These are phyloP conservation scores for Meyerozyma smithsonii DNA, from an alignment of 1,139 yeast genomes.

Conservation along the genomic window DNA sequence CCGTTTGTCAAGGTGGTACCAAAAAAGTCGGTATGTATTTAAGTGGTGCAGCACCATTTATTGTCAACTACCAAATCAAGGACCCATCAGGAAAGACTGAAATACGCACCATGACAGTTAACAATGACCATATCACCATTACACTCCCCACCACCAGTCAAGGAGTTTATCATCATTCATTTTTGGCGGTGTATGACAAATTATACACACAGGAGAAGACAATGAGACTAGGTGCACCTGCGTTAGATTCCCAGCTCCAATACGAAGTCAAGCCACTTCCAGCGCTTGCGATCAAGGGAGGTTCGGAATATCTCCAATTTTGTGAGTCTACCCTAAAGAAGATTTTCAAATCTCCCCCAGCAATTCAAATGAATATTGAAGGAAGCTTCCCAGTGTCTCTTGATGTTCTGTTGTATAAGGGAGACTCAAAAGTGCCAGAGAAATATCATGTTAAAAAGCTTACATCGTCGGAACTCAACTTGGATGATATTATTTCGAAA, in stretches of 20 bases:
- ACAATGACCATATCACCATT: constrained; percentile 20
- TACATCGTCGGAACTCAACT: constrained; percentile 10
- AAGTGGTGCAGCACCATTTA: constrained; percentile 69
- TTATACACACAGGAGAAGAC: constrained; percentile 50
- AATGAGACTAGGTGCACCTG: constrained; percentile 17
- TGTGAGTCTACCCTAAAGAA: constrained; percentile 50
- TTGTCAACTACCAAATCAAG: constrained; percentile 59
- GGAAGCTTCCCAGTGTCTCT: constrained; percentile 68
- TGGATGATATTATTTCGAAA: constrained; percentile 14
- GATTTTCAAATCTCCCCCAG: constrained; percentile 27
- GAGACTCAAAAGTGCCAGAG: constrained; percentile 28
- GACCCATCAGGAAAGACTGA: constrained; percentile 54
- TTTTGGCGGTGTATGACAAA: constrained; percentile 63
- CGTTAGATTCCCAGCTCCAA: constrained; percentile 9
- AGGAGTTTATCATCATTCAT: constrained; percentile 60
- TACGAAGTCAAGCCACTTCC: constrained; percentile 68
- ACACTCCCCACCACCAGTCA: constrained; percentile 30
- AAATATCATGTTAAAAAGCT: constrained; percentile 13
- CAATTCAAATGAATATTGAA: constrained; percentile 48
- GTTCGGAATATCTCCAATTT: constrained; percentile 45
- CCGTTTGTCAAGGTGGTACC: constrained; percentile 31
- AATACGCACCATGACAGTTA: constrained; percentile 27
- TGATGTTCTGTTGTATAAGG: constrained; percentile 36
- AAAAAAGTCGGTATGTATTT: constrained; percentile 23
- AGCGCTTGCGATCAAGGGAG: constrained; percentile 42